Conservation (phyloP, 805 yeast species). For the Metschnikowia arizonensis region DNA sequence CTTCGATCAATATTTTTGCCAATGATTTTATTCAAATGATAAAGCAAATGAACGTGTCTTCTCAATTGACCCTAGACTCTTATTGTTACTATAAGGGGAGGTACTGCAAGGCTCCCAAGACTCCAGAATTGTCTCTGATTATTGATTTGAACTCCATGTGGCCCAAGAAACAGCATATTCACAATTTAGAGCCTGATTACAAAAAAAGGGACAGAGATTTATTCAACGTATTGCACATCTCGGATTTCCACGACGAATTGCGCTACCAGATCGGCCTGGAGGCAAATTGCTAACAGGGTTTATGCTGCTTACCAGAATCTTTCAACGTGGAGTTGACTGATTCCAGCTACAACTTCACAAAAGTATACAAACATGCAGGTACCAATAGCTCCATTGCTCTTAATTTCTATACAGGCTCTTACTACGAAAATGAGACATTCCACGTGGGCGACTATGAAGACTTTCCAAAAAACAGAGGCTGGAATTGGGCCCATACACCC, state of each 20-base stretch:
- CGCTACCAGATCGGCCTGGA: slow-evolving; percentile 53
- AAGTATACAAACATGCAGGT: slow-evolving; percentile 20
- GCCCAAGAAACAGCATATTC: slow-evolving; percentile 32
- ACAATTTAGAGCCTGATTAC: slow-evolving; percentile 29
- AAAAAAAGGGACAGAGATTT: slow-evolving; percentile 26
- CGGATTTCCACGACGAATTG: slow-evolving; percentile 62
- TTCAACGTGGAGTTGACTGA: slow-evolving; percentile 29
- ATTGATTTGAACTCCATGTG: slow-evolving; percentile 31
- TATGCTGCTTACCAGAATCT: slow-evolving; percentile 60
- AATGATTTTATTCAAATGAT: slow-evolving; percentile 39
- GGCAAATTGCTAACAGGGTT: slow-evolving; percentile 50
- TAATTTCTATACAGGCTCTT: slow-evolving; percentile 32
- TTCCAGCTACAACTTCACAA: slow-evolving; percentile 28
- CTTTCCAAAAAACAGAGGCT: slow-evolving; percentile 23
- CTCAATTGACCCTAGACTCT: slow-evolving; percentile 39
- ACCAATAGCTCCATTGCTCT: slow-evolving; percentile 15
- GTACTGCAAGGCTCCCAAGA: slow-evolving; percentile 48
- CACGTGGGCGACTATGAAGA: slow-evolving; percentile 34
- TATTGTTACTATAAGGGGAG: slow-evolving; percentile 50
- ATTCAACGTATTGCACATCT: slow-evolving; percentile 60
- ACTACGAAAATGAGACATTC: slow-evolving; percentile 24
- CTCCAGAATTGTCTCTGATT: slow-evolving; percentile 45
- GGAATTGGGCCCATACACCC: slow-evolving; percentile 40
- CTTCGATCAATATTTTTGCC: slow-evolving; percentile 33
- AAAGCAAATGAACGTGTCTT: slow-evolving; percentile 33